Evolutionary conservation across 148 eudicot species (phyloP), one percentile per base, ranked within the genome.

Genomic region (Spergularia bocconei): DNA sequence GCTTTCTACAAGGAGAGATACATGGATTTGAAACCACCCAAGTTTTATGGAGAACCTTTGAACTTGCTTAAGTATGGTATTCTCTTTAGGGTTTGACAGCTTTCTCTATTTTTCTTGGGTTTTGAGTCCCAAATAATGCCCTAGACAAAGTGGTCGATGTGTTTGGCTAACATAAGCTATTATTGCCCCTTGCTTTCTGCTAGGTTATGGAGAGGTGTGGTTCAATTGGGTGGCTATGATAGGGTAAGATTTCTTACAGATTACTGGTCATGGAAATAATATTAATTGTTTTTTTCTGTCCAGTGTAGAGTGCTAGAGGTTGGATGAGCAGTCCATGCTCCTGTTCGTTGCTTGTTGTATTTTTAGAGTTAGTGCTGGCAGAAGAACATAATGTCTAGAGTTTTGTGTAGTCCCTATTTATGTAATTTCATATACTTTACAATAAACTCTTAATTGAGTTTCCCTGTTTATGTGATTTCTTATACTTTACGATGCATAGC

Each of bases 151-250:
- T 66, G 59, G 19, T 41, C 10, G 63, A 47, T 12, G 23, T 21
- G 16, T 63, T 79, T 51, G 10, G 67, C 56, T 76, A 68, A 76
- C 59, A 17, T 67, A 5, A 14, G 56, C 7, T 13, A 44, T 17
- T 70, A 55, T 63, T 67, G 51, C 58, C 67, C 63, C 58, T 79
- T 16, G 19, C 20, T 73, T 71, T 63, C 67, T 53, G 76, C 63
- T 79, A 95, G 99, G 91, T 84, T 95, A 81, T 95, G 97, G 96
- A 92, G 91, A 87, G 84, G 91, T 75, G 96, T 91, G 77, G 79
- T 83, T 66, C 82, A 80, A 76, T 79, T 92, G 85, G 97, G 99
- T 74, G 99, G 99, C 62, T 95, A 95, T 82, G 99, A 95, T 62
- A 85, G 88, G 96, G 99, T 95, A 91, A 81, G 82, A 19, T 71